Evolutionary conservation across 2,329 filamentous ascomycete species (phyloP).

Genomic region (Aspergillus niger): DNA sequence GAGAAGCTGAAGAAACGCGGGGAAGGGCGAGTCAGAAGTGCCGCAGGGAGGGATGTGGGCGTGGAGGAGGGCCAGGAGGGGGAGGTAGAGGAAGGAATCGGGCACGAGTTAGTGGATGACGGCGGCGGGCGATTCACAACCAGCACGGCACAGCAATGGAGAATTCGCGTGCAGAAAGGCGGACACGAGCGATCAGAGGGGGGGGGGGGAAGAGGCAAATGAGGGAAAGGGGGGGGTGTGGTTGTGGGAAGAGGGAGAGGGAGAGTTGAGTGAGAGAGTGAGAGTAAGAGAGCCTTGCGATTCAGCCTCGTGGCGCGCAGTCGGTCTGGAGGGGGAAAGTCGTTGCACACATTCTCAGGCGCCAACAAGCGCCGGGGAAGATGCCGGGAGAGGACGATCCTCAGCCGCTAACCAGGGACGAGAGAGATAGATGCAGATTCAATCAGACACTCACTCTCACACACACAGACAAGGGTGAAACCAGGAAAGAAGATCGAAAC

Average conservation of each 20-base stretch:
- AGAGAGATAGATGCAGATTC: background rate
- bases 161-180: constrained; percentile 16
- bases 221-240: background rate
- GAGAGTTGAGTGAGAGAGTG: background rate
- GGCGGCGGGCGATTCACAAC: background rate
- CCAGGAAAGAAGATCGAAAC: background rate
- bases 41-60: constrained; percentile 15
- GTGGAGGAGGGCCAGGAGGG: background rate
- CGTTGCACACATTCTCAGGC: constrained; percentile 15
- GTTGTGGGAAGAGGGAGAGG: background rate
- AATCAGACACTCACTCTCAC: background rate
- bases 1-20: constrained; percentile 9
- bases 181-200: background rate
- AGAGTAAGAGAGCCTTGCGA: constrained; percentile 15
- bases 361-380: constrained; percentile 3
- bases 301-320: constrained; percentile 26
- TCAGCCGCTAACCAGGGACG: background rate
- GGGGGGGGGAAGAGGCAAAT: background rate
- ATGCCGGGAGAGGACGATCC: background rate
- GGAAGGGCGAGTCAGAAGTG: constrained; percentile 14
- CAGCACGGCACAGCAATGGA: constrained; percentile 5
- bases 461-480: too few species aligned
- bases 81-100: background rate
- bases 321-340: constrained; percentile 12
- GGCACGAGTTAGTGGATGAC: background rate